These are phyloP conservation scores for Trichoderma guizhouense DNA, from an alignment of 2,329 filamentous ascomycete genomes.

Conservation along the genomic window DNA sequence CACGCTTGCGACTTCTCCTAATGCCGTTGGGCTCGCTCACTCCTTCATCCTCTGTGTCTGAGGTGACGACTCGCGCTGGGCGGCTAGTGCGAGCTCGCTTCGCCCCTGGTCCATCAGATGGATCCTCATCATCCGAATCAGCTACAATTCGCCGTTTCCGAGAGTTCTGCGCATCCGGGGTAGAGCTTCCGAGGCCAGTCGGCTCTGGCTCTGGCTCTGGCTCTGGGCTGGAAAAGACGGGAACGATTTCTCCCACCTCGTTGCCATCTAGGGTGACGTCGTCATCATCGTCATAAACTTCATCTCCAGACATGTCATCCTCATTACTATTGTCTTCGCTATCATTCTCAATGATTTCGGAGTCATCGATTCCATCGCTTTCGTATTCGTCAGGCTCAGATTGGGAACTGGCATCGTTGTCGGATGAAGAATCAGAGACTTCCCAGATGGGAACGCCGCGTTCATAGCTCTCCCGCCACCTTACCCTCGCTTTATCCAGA, in stretches of 20 bases:
- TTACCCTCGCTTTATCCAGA: conserved; percentile 20
- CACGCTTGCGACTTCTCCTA: background rate
- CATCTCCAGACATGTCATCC: background rate
- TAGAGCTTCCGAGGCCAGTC: background rate
- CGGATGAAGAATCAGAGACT: background rate
- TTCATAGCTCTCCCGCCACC: background rate
- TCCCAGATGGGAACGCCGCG: background rate
- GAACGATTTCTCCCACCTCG: conserved; percentile 17
- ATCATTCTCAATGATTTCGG: conserved; percentile 26
- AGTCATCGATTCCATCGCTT: conserved; percentile 40
- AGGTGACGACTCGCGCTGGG: conserved; percentile 15
- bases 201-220: conserved; percentile 27
- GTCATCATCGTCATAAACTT: conserved; percentile 21
- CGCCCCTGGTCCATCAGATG: conserved; percentile 19
- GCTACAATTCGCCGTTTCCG: conserved; percentile 30
- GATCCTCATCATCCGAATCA: conserved; percentile 33
- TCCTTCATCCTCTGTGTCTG: conserved; percentile 26
- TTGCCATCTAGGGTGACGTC: background rate
- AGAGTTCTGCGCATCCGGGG: conserved; percentile 19
- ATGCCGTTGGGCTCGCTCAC: background rate
- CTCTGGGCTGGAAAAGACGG: conserved; percentile 33
- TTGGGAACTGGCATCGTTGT: conserved; percentile 9
- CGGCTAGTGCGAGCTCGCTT: conserved; percentile 27
- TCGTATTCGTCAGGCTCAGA: conserved; percentile 35
- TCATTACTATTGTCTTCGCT: conserved; percentile 21